Evolutionary conservation across 148 eudicot genomes (phyloP), one percentile per base, ranked within the genome.

Genomic region (Simmondsia chinensis): DNA sequence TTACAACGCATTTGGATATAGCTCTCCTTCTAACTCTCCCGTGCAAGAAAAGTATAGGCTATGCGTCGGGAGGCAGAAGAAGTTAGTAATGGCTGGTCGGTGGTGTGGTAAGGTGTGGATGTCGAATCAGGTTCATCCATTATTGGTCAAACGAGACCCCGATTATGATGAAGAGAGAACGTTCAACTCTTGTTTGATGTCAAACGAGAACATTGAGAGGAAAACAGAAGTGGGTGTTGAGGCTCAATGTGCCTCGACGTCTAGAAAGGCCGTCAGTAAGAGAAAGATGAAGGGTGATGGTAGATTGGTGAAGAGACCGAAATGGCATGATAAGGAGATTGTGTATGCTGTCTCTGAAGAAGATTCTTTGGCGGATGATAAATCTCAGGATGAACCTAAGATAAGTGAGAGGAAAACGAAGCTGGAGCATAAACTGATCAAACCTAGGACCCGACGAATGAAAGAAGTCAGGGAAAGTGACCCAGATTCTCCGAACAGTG

Each of bases 91-190:
- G 58, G 97, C 88, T 13, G 97, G 97, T 33, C 84, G 76, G 68
- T 89, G 97, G 97, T 89, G 97, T 28, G 97, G 97, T 38, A 89
- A 72, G 82, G 95, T 85, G 23, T 89, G 97, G 97, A 89, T 82
- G 95, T 79, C 97, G 0, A 84, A 66, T 59, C 95, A 89, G 49
- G 95, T 77, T 63, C 97, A 89, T 50, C 84, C 85, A 6, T 61
- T 89, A 58, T 59, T 89, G 33, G 72, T 71, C 43, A 70, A 72
- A 39, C 61, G 62, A 48, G 93, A 78, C 62, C 10, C 16, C 2
- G 60, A 65, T 31, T 70, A 70, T 34, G 73, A 66, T 43, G 76
- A 64, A 38, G 76, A 76, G 41, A 63, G 44, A 44, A 49, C 44
- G 24, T 31, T 52, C 44, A 10, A 28, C 48, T 20, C 56, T 50